Percentiles rank a stretch among this genome's conserved stretches.
These are phyloP conservation scores for Russula sp. DNA, from an alignment of 768 basidiomycete genomes.

Conservation along the genomic window DNA sequence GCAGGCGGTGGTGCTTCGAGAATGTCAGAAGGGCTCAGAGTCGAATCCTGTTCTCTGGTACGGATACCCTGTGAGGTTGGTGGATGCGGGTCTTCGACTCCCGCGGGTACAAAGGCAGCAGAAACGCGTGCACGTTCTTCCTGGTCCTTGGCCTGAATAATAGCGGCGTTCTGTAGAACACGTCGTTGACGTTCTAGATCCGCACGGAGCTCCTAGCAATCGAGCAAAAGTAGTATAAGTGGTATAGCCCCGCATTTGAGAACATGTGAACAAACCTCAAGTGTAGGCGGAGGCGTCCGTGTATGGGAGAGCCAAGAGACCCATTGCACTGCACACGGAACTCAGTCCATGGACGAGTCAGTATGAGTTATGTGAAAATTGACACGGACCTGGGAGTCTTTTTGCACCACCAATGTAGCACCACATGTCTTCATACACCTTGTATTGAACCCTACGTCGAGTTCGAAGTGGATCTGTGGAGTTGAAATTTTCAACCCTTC, in stretches of 20 bases:
- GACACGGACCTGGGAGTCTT: slow-evolving; percentile 28
- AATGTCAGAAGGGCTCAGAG: background rate
- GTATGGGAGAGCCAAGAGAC: slow-evolving; percentile 29
- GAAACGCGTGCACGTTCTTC: slow-evolving; percentile 21
- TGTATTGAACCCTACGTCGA: slow-evolving; percentile 24
- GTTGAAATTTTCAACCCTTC: background rate
- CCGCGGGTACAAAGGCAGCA: background rate
- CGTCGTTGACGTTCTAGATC: slow-evolving; percentile 28
- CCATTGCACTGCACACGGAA: slow-evolving; percentile 27
- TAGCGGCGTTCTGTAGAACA: slow-evolving; percentile 23
- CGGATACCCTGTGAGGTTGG: background rate
- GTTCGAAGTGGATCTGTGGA: slow-evolving; percentile 22
- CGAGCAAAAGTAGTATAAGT: background rate
- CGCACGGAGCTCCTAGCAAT: slow-evolving; percentile 24
- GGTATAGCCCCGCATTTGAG: slow-evolving; percentile 12
- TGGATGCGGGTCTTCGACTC: background rate
- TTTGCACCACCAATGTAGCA: slow-evolving; percentile 24
- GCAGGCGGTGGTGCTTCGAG: background rate
- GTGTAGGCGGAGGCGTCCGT: slow-evolving; percentile 17
- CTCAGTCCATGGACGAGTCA: slow-evolving; percentile 10
- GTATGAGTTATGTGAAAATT: background rate
- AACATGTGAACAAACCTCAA: slow-evolving; percentile 19
- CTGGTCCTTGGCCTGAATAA: slow-evolving; percentile 26
- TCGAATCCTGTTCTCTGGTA: background rate
- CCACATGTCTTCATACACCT: slow-evolving; percentile 27